Conservation (phyloP, 2,329 filamentous ascomycete species). For the Chaetomium sp. region DNA sequence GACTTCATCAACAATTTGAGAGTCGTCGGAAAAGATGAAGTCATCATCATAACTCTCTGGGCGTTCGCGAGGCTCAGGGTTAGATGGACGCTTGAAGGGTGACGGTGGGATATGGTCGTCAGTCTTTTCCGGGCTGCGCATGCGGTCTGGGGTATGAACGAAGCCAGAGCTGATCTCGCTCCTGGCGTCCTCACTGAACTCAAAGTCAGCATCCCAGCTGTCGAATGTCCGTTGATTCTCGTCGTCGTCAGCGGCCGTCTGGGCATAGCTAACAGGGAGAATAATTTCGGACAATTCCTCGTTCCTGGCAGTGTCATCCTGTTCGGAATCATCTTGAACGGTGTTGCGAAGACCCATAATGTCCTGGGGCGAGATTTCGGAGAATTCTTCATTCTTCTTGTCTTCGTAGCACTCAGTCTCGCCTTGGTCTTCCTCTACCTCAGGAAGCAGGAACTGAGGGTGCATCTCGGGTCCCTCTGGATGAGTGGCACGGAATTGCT, state of each 20-base stretch:
- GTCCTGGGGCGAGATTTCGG: too few species aligned
- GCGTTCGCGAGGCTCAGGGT: background rate
- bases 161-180: constrained; percentile 4
- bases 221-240: too few species aligned
- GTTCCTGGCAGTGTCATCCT: too few species aligned
- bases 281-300: too few species aligned
- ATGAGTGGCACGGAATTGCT: background rate
- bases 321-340: too few species aligned
- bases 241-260: too few species aligned
- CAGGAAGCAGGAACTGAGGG: background rate
- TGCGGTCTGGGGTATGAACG: background rate
- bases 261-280: too few species aligned
- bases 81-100: background rate
- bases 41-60: background rate
- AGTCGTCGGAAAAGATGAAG: background rate
- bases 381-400: too few species aligned
- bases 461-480: background rate
- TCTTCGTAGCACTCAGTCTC: background rate
- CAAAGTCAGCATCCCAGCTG: too few species aligned
- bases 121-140: background rate
- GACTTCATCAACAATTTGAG: too few species aligned
- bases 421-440: background rate
- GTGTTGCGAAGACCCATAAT: too few species aligned
- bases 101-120: background rate
- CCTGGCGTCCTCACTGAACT: too few species aligned